Conservation (phyloP, 1,139 yeast genomes). For the Saccharomycopsis hybrid region DNA sequence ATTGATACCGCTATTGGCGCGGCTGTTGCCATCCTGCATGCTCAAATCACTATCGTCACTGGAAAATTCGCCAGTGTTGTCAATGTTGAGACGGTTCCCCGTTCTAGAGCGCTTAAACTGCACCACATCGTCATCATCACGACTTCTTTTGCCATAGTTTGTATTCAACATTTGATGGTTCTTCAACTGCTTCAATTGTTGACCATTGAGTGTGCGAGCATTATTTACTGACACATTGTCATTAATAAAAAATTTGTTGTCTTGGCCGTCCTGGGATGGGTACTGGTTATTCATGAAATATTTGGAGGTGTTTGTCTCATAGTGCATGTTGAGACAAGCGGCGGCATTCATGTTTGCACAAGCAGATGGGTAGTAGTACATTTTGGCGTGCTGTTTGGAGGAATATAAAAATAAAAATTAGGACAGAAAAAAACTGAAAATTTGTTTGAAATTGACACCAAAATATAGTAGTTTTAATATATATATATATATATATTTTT, state of each 20-base stretch:
- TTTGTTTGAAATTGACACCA: no score
- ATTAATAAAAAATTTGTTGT: constrained; percentile 5
- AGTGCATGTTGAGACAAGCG: constrained; percentile 12
- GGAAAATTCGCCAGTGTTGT: constrained; percentile 5
- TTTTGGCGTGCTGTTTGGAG: constrained; percentile 2
- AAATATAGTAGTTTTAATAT: no score
- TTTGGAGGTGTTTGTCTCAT: background rate
- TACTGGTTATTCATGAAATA: background rate
- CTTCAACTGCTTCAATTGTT: constrained; percentile 12
- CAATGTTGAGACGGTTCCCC: no score
- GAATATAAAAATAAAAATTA: no score
- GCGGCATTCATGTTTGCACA: constrained; percentile 19
- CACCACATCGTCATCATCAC: constrained; percentile 4
- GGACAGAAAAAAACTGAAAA: no score
- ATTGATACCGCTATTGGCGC: background rate
- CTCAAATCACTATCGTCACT: background rate
- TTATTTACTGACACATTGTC: constrained; percentile 4
- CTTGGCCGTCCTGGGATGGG: constrained; percentile 16
- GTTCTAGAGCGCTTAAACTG: constrained; percentile 5
- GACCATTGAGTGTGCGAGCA: constrained; percentile 3
- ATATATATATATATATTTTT: no score
- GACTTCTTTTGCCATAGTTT: constrained; percentile 9
- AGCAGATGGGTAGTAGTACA: constrained; percentile 20
- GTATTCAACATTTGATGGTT: constrained; percentile 13
- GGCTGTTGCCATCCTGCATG: constrained; percentile 1